These are phyloP conservation scores for Pichia phayaonensis DNA, from an alignment of 805 yeast species.

Conservation along the genomic window DNA sequence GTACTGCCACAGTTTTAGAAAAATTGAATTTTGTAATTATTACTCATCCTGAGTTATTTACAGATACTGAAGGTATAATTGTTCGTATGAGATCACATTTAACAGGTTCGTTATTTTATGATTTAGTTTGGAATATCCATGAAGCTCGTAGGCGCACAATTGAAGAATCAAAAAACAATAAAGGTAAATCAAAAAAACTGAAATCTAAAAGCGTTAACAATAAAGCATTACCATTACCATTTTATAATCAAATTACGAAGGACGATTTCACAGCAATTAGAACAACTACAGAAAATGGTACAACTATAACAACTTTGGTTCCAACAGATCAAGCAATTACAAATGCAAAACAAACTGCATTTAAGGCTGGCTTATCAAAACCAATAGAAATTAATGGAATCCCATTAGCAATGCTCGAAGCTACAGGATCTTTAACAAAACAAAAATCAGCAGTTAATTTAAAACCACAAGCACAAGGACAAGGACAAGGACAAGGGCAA, in stretches of 20 bases:
- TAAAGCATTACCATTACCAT: conserved; percentile 68
- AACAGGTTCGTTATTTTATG: conserved; percentile 86
- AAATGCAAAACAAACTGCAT: conserved; percentile 49
- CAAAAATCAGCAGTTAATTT: background rate
- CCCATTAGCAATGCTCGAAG: conserved; percentile 52
- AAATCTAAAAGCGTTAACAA: conserved; percentile 11
- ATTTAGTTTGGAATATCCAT: conserved; percentile 88
- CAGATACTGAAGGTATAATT: conserved; percentile 57
- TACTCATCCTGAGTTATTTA: conserved; percentile 77
- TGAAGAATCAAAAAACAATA: conserved; percentile 30
- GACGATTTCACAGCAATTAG: conserved; percentile 83
- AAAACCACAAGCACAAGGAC: background rate
- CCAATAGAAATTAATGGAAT: conserved; percentile 33
- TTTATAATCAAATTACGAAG: conserved; percentile 81
- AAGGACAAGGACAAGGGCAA: no score
- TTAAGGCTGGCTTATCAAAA: conserved; percentile 50
- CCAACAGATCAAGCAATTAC: conserved; percentile 75
- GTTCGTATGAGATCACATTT: conserved; percentile 86
- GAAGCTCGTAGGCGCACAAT: conserved; percentile 76
- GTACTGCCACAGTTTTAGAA: conserved; percentile 87
- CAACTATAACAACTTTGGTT: conserved; percentile 80
- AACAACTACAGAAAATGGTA: conserved; percentile 86
- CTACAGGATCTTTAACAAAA: conserved; percentile 57
- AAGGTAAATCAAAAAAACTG: background rate
- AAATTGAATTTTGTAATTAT: conserved; percentile 80